A percentile compares a stretch with the other conserved stretches of the same genome.
Conservation (phyloP, 805 yeast species). For the Barnettozyma botsteinii region DNA sequence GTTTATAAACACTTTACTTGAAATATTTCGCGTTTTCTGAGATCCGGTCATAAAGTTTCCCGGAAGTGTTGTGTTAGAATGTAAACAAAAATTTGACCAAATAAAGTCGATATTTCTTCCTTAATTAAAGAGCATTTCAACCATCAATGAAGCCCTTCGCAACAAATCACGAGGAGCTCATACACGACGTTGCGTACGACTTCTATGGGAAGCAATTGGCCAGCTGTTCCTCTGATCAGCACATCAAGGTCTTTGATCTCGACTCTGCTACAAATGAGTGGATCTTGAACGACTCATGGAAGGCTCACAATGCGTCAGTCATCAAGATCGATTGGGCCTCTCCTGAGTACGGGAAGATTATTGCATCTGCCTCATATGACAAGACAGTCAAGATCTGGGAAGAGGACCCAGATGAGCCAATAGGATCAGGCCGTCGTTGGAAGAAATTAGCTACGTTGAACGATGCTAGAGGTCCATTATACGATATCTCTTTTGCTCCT, state of each 20-base stretch:
- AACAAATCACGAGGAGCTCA: slow-evolving; percentile 89
- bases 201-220: slow-evolving; percentile 91
- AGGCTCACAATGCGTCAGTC: slow-evolving; percentile 88
- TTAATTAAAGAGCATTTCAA: too few relatives aligned
- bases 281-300: slow-evolving; percentile 86
- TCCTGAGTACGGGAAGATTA: slow-evolving; percentile 84
- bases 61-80: too few relatives aligned
- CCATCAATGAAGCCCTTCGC: slow-evolving; percentile 60
- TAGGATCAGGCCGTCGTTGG: slow-evolving; percentile 84
- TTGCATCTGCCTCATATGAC: slow-evolving; percentile 88
- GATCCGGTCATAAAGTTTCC: too few relatives aligned
- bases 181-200: slow-evolving; percentile 87
- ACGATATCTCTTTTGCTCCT: slow-evolving; percentile 88
- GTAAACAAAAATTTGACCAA: too few relatives aligned
- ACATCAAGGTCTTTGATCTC: slow-evolving; percentile 80
- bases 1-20: too few relatives aligned
- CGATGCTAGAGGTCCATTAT: slow-evolving; percentile 84
- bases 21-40: too few relatives aligned
- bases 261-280: slow-evolving; percentile 64
- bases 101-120: too few relatives aligned
- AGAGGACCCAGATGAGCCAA: slow-evolving; percentile 73
- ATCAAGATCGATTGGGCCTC: slow-evolving; percentile 87
- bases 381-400: slow-evolving; percentile 88
- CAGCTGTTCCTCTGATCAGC: slow-evolving; percentile 93
- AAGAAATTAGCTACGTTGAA: slow-evolving; percentile 65